phyloP scores from a whole-genome alignment of 257 asterid genomes.

The Solanum chiquidenum region DNA sequence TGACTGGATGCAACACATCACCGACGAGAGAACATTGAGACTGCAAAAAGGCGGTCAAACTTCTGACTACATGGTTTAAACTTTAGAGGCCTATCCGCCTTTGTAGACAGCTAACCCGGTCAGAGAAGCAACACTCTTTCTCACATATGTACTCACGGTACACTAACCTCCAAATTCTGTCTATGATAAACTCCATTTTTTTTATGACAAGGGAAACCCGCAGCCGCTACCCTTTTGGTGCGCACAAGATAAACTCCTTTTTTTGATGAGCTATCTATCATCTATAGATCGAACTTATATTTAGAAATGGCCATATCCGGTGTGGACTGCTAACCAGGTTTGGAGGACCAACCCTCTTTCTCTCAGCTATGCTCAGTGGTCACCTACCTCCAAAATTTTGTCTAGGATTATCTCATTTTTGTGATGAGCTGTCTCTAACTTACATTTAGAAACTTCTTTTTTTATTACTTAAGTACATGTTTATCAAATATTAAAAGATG shows the following conservation, averaged over 20 bases:
- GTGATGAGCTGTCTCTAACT: not conserved
- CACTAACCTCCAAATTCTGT: not conserved
- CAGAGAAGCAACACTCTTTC: not conserved
- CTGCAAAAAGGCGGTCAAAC: not conserved
- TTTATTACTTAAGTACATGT: not conserved
- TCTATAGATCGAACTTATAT: not conserved
- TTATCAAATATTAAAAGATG: not conserved
- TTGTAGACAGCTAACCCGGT: not conserved
- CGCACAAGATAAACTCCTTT: not conserved
- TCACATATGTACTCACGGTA: not conserved
- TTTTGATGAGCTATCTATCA: not conserved
- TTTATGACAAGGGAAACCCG: too few relatives aligned
- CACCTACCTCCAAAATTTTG: not conserved
- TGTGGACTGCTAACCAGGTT: not conserved
- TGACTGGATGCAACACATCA: not conserved
- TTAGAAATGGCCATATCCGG: not conserved
- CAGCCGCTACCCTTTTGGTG: too few relatives aligned
- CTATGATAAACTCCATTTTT: not conserved
- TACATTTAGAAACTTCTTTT: not conserved
- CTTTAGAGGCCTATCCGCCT: not conserved
- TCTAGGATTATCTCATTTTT: not conserved
- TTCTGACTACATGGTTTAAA: not conserved
- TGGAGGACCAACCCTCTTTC: not conserved
- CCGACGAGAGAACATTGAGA: not conserved
- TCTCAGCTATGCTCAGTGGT: not conserved